phyloP scores from a whole-genome alignment of 1,139 yeast species.

The Candida mesenterica region DNA sequence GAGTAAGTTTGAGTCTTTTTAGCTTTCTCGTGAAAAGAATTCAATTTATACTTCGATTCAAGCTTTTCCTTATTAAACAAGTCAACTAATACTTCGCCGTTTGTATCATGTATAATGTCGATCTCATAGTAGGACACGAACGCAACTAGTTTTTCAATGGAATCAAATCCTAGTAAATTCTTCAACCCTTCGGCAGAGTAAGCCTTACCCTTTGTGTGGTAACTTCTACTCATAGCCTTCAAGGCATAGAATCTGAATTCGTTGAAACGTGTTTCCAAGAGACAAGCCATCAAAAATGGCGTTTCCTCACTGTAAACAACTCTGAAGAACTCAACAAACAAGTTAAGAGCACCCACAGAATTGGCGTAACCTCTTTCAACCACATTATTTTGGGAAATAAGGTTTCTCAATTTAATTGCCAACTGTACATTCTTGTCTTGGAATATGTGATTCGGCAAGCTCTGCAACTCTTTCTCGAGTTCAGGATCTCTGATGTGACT shows the following conservation, averaged over 20 bases:
- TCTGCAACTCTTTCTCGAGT: constrained; percentile 72
- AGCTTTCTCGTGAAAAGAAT: constrained; percentile 45
- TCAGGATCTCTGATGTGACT: constrained; percentile 86
- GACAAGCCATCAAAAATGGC: constrained; percentile 71
- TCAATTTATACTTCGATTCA: constrained; percentile 42
- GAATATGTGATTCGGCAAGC: constrained; percentile 58
- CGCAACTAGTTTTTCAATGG: constrained; percentile 46
- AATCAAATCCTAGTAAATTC: constrained; percentile 64
- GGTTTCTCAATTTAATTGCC: constrained; percentile 67
- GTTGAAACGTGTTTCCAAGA: constrained; percentile 78
- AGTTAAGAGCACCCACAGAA: constrained; percentile 60
- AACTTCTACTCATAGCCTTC: constrained; percentile 62
- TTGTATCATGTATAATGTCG: constrained; percentile 34
- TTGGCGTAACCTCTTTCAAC: constrained; percentile 56
- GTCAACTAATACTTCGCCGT: constrained; percentile 47
- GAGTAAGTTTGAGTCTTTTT: constrained; percentile 60
- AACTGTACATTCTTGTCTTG: constrained; percentile 60
- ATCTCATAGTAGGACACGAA: constrained; percentile 69
- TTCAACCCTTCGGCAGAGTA: constrained; percentile 49
- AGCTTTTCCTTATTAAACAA: constrained; percentile 51
- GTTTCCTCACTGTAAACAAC: constrained; percentile 47
- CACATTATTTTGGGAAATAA: constrained; percentile 63
- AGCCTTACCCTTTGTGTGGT: constrained; percentile 72
- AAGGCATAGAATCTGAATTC: constrained; percentile 77
- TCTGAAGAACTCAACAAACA: constrained; percentile 66